Percentiles rank a stretch among this genome's conserved stretches.
Evolutionary conservation across 1,139 yeast species (phyloP).

Genomic region (Pichia inconspicua): DNA sequence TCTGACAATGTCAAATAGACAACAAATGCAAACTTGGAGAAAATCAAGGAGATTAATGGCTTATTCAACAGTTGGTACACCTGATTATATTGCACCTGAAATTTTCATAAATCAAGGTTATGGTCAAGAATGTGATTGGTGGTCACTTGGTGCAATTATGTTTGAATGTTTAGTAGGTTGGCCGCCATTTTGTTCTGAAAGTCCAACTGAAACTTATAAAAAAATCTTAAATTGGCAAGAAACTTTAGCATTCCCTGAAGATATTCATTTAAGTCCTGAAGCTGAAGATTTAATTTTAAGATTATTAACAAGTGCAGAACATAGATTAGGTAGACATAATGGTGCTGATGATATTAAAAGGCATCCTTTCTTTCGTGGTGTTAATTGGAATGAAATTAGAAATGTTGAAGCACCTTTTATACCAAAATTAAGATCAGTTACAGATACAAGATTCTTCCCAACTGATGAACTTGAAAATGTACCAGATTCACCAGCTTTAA

Average conservation of each 20-base stretch:
- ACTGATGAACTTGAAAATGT: slow-evolving; percentile 94
- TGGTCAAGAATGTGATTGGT: slow-evolving; percentile 99
- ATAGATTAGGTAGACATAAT: slow-evolving; percentile 82
- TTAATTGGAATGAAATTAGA: slow-evolving; percentile 91
- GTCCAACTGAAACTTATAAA: slow-evolving; percentile 96
- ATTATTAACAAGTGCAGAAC: slow-evolving; percentile 74
- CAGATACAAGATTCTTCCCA: slow-evolving; percentile 97
- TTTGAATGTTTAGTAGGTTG: slow-evolving; percentile 97
- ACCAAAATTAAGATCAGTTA: slow-evolving; percentile 74
- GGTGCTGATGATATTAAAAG: slow-evolving; percentile 90
- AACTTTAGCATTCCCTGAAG: slow-evolving; percentile 89
- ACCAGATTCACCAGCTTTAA: slow-evolving; percentile 85
- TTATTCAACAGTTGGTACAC: slow-evolving; percentile 97
- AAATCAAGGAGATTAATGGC: slow-evolving; percentile 96
- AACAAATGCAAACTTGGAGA: slow-evolving; percentile 98
- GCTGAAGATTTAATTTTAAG: slow-evolving; percentile 87
- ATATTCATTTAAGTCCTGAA: slow-evolving; percentile 86
- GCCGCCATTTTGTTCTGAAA: slow-evolving; percentile 99
- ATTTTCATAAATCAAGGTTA: slow-evolving; percentile 95
- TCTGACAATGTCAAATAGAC: slow-evolving; percentile 90
- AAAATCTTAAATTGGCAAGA: slow-evolving; percentile 96
- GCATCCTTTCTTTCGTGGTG: slow-evolving; percentile 93
- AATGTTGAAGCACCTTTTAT: slow-evolving; percentile 94
- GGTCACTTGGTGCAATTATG: slow-evolving; percentile 99
- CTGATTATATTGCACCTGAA: slow-evolving; percentile 98